phyloP scores from a whole-genome alignment of 148 eudicot genomes.

The Amaranthus cruentus region DNA sequence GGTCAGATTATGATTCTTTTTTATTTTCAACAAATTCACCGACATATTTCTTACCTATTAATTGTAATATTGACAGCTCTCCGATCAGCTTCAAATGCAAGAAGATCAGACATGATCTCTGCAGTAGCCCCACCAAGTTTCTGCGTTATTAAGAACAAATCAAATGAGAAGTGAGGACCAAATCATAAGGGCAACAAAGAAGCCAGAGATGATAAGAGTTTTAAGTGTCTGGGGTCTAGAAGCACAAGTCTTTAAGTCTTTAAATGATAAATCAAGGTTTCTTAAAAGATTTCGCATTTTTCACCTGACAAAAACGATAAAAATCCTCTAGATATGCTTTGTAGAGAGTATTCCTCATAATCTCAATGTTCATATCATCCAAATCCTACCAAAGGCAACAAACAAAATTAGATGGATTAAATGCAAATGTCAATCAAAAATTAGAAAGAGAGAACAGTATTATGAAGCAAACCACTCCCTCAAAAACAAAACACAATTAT shows the following conservation, averaged over 20 bases:
- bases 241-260: too few relatives aligned
- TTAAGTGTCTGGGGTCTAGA: not conserved
- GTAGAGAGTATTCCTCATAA: constrained; percentile 96
- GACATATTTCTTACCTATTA: constrained; percentile 49
- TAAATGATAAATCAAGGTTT: too few relatives aligned
- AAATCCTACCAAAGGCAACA: constrained; percentile 51
- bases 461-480: too few relatives aligned
- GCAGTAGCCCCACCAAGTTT: constrained; percentile 99
- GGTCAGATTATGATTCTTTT: not conserved
- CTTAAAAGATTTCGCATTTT: constrained; percentile 2
- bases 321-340: constrained; percentile 98
- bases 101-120: constrained; percentile 98
- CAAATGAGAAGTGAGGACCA: not conserved
- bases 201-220: not conserved
- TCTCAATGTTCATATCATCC: constrained; percentile 99
- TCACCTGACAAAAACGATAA: constrained; percentile 87
- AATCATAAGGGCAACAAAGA: not conserved
- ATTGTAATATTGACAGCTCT: constrained; percentile 97
- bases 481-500: too few relatives aligned
- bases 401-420: not conserved
- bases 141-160: constrained; percentile 32
- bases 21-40: not conserved
- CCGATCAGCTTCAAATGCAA: constrained; percentile 93
- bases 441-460: not conserved
- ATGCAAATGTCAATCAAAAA: not conserved